Base-by-base conservation (phyloP, 2,329 filamentous ascomycete species). In the Dactylellina haptotyla region DNA sequence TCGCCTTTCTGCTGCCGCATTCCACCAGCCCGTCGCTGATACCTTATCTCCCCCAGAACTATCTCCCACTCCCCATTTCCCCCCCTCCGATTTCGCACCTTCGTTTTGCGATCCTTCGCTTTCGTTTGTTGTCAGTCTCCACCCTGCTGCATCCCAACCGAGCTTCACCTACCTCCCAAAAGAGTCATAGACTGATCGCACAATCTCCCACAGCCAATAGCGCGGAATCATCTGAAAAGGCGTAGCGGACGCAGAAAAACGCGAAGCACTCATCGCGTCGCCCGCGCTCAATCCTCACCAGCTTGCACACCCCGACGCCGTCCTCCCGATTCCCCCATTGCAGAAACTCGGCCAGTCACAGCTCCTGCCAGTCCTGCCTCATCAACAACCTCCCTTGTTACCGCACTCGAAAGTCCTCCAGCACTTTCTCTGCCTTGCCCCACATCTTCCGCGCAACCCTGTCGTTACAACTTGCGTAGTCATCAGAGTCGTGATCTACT, bases 141-240 rank as follows among this genome's bases (percentile, higher is more conserved):
- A 28, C 37, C 53, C 32, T 20, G 32, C 63, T 53, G 63, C 63
- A 59, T 59, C 43, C 41, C 53, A 45, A 58, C 57, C 48, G 46
- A 50, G 37, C 51, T 30, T 58, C 53, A 41, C 30, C 51, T 34
- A 46, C 51, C 43, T n/a, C 37, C n/a, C 20, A 20, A 50, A 70
- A 64, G 66, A 72, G 66, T 72, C 66, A 72, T 72, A 58, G 50
- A 51, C 41, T 37, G 58, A 61, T 50, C 51, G 53, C 30, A 37
- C 14, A 23, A 3, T 37, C 23, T 54, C 14, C 48, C 34, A 32
- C 65, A 37, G 39, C 61, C 58, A 56, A 66, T 66, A 66, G 64
- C 69, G 61, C 69, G 61, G 64, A 66, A 62, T 65, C 69, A 73
- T 45, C 51, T 54, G 69, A 61, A 25, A 12, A 62, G 54, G 69